Percentiles rank a stretch among this genome's conserved stretches.
Conservation (phyloP, 441 rosid species). For the Adansonia gregorii region DNA sequence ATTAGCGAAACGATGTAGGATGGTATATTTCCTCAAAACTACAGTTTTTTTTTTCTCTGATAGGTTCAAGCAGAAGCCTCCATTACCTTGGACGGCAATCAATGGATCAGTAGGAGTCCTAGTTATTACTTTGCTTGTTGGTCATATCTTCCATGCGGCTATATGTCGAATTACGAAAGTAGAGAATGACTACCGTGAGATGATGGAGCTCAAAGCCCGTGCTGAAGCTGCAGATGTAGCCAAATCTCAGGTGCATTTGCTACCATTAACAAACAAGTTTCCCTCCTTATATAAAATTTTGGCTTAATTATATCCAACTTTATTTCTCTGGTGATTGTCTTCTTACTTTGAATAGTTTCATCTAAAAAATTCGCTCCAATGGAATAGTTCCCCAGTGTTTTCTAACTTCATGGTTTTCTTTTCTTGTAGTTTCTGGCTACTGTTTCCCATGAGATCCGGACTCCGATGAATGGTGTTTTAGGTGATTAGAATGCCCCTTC, state of each 20-base stretch:
- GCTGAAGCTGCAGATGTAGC: slow-evolving; percentile 99
- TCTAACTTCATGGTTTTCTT: slow-evolving; percentile 9
- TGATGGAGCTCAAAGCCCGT: slow-evolving; percentile 83
- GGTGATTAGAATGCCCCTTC: slow-evolving; percentile 47
- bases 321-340: neutral
- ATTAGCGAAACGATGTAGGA: slow-evolving; percentile 15
- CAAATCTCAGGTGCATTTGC: slow-evolving; percentile 79
- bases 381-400: neutral
- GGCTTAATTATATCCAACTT: neutral
- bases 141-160: slow-evolving; percentile 77
- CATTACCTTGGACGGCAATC: slow-evolving; percentile 80
- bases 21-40: slow-evolving; percentile 29
- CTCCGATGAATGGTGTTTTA: slow-evolving; percentile 97
- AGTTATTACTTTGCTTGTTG: slow-evolving; percentile 72
- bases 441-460: slow-evolving; percentile 96
- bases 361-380: neutral
- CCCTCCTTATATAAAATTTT: slow-evolving; percentile 16
- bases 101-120: slow-evolving; percentile 60
- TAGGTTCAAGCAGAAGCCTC: slow-evolving; percentile 85
- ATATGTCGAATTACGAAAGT: slow-evolving; percentile 71
- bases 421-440: slow-evolving; percentile 87
- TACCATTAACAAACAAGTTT: neutral
- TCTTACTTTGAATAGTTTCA: neutral
- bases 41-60: slow-evolving; percentile 17
- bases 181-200: slow-evolving; percentile 68